Evolutionary conservation across 305 asterid species (phyloP).

Genomic region (Fraxinus angustifolia): DNA sequence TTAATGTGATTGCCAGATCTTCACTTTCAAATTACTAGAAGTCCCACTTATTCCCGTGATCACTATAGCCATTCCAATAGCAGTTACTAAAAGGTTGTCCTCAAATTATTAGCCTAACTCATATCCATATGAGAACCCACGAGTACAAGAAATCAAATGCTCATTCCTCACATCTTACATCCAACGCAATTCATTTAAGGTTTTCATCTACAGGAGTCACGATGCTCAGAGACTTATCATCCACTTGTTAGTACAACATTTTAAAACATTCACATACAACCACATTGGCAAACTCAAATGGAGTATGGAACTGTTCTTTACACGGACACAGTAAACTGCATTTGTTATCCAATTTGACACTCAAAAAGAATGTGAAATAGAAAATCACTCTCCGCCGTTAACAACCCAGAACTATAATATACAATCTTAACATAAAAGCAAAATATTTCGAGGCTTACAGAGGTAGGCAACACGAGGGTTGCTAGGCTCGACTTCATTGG

Average conservation of each 20-base stretch:
- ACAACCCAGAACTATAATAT: neutral
- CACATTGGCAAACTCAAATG: neutral
- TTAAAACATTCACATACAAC: neutral
- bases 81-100: constrained; percentile 5
- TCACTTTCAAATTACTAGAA: neutral
- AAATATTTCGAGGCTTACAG: constrained; percentile 45
- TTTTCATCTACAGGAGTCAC: neutral
- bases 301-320: neutral
- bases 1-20: constrained; percentile 1
- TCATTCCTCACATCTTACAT: neutral
- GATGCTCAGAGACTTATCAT: neutral
- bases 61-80: constrained; percentile 3
- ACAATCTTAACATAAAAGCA: neutral
- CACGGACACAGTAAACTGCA: neutral
- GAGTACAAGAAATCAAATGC: constrained; percentile 9
- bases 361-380: neutral
- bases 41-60: constrained; percentile 1
- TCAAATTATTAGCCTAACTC: neutral
- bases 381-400: neutral
- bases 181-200: neutral
- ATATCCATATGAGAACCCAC: neutral
- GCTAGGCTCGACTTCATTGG: constrained; percentile 99
- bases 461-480: constrained; percentile 96
- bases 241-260: neutral
- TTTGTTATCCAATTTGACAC: neutral